Evolutionary conservation across 1,284 basidiomycete genomes (phyloP), one percentile per base, ranked within the genome.

Genomic region (Mycosarcoma mackinlayi): DNA sequence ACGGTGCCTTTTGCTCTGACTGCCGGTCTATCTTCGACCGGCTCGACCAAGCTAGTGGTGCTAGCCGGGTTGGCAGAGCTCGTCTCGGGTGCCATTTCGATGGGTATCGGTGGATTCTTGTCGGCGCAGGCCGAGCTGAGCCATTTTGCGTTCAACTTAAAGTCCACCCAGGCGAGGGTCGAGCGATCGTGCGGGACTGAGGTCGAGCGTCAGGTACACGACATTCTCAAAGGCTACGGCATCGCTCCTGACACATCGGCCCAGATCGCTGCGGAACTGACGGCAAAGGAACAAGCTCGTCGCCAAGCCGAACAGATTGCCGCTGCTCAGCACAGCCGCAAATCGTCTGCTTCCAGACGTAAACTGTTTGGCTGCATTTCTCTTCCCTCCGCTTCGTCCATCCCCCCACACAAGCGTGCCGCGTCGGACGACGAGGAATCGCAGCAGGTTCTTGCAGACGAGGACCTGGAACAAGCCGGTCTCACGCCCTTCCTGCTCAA

Each of bases 81-180:
- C 44, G 79, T 80, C 11, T 70, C 70, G 6, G 75, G 77, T 18
- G 75, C 76, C 30, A 92, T 98, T 65, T 86, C 85, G 16, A 98
- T 98, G 95, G 94, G 94, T 62, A 91, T 98, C 46, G 95, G 95
- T 56, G 95, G 95, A 23, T 97, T 95, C 86, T 89, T 98, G 54
- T 93, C 93, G 2, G 93, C 94, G 0, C 93, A 98, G 84, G 92
- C 95, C 34, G 95, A 98, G 84, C 88, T 93, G 48, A 93, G 97
- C 83, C 92, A 95, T 54, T 79, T 73, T 33, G 67, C 69, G 2
- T 75, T 57, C 57, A 61, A 71, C 28, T 48, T 59, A 18, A 65
- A 50, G 13, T 40, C 40, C 2, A 80, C 75, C 0, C 86, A 89
- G 53, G 87, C 89, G n/a, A 89, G 94, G 37, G 93, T 98, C 14